Base-by-base conservation (phyloP, 148 eudicot genomes). In the Polygonum aviculare region DNA sequence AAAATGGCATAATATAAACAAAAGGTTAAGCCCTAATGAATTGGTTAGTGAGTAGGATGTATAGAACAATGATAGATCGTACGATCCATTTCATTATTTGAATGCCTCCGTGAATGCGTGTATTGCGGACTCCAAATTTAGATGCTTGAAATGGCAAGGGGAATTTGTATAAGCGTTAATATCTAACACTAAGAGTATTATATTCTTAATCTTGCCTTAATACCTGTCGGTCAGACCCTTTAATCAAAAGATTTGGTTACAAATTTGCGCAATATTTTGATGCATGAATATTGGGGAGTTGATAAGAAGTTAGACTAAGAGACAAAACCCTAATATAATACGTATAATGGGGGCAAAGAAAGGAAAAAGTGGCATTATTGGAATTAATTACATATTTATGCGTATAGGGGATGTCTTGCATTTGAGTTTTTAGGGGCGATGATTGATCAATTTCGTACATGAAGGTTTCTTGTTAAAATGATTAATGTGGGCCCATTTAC, bases 261-360 rank as follows among this genome's bases (percentile, higher is more conserved):
- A 38, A 67, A 67, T 16, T 67, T 15, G 72, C 38, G 72, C 45
- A 67, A 67, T 38, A 14, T 67, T 35, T 67, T n/a, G 45, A 67
- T 67, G 72, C 72, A 67, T 67, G 72, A 67, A 67, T 67, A 21
- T 18, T 35, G 72, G 72, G 41, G 45, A 65, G 72, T 67, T 67
- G 72, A 36, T 67, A 67, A 67, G 72, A 45, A 22, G 72, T 67
- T 36, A 67, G 41, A 36, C 72, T 16, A 67, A 67, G 69, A 31
- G 72, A 67, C 72, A 67, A 67, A 67, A 35, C 72, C 72, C 72
- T 14, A 36, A 26, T 26, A 26, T 26, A 26, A 26, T 26, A n/a
- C n/a, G n/a, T n/a, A 26, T 26, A 26, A 35, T 38, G 72, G 19
- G 72, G 72, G 39, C 72, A 36, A 38, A 67, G 45, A 67, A 33